Percentiles rank a stretch among this genome's conserved stretches.
phyloP scores from a whole-genome alignment of 495 filamentous ascomycete genomes.

The Penicillium paradoxum region DNA sequence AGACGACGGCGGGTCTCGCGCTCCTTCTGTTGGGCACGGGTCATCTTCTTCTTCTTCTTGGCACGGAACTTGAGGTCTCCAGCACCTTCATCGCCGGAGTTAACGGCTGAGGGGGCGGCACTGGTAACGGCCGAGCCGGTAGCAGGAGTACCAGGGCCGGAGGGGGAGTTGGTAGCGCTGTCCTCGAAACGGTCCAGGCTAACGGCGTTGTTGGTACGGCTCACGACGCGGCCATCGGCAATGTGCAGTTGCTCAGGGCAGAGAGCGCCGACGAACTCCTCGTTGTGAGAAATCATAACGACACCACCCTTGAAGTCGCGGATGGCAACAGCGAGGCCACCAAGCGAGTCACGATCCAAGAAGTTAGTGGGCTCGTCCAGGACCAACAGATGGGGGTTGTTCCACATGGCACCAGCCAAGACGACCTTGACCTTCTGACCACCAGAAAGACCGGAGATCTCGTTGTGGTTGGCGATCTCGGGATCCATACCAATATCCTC shows the following conservation, averaged over 20 bases:
- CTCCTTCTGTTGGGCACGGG: constrained; percentile 91
- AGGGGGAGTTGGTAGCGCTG: constrained; percentile 57
- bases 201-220: constrained; percentile 71
- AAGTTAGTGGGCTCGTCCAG: constrained; percentile 99
- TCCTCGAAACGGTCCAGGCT: constrained; percentile 85
- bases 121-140: constrained; percentile 52
- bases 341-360: constrained; percentile 94
- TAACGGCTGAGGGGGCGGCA: constrained; percentile 67
- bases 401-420: constrained; percentile 97
- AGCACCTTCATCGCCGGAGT: constrained; percentile 76
- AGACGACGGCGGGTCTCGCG: constrained; percentile 79
- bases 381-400: constrained; percentile 95
- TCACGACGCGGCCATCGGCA: constrained; percentile 75
- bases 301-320: constrained; percentile 97
- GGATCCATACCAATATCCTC: constrained; percentile 94
- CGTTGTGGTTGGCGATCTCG: constrained; percentile 97
- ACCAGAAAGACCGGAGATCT: constrained; percentile 93
- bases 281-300: constrained; percentile 99
- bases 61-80: constrained; percentile 85
- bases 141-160: constrained; percentile 47
- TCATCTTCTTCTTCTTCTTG: constrained; percentile 99
- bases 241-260: constrained; percentile 95
- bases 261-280: constrained; percentile 94
- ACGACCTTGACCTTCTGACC: constrained; percentile 99
- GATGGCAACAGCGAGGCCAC: constrained; percentile 92